Evolutionary conservation across 495 filamentous ascomycete genomes (phyloP), one percentile per base, ranked within the genome.

Genomic region (Podospora anserina): DNA sequence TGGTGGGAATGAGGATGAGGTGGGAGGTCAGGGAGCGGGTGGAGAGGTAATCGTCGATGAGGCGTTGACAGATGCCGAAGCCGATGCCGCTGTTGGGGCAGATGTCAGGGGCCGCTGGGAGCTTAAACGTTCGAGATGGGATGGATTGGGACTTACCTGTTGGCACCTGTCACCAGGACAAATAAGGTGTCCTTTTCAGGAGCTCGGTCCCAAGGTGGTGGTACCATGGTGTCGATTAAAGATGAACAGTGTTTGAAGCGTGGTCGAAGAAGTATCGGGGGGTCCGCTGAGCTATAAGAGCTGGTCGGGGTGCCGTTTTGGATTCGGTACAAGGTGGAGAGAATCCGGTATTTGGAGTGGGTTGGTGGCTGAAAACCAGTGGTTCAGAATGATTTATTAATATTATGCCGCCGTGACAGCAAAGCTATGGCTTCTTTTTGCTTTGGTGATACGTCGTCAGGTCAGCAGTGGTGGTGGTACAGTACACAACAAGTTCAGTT

Each of bases 1-100:
- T 91, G 4, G 89, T 90, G 49, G 88, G 79, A 72, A 92, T 87
- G 34, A 92, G 80, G 71, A 88, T 78, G 44, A 92, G 83, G 71
- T 86, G 87, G 64, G 89, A 82, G 30, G 84, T 81, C 27, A 84
- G 78, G 27, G 90, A 85, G 65, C 87, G 88, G 13, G 86, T 86
- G 62, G 77, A 78, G 66, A 96, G 86, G 85, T 97, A 98, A 75
- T 97, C 93, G 81, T 96, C 90, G 69, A 94, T 93, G 19, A 98
- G 85, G 67, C 96, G 93, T 68, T 88, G 86, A 73, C 92, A 92
- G 66, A 91, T 95, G 62, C 90, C 88, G 71, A 92, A 92, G 54
- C 95, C 95, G 66, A 99, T 89, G 61, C 95, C 95, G 78, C 96
- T 97, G 78, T 15, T 19, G 30, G 9, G 9, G 4, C 63, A 7